phyloP scores from a whole-genome alignment of 2,329 filamentous ascomycete genomes.

The Xylaria hypoxylon region DNA sequence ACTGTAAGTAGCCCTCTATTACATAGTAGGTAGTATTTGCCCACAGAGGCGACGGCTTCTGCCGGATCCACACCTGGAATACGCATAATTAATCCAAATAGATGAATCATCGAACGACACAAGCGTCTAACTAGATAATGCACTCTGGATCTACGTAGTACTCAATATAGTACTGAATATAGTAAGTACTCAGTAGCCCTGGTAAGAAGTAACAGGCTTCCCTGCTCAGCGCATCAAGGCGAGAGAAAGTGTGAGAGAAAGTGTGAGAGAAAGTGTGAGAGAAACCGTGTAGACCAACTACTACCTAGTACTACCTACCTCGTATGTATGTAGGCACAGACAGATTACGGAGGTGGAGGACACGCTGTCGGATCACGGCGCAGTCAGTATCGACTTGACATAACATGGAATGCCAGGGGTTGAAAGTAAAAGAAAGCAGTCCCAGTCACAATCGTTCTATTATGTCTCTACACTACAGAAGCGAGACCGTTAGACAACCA shows the following conservation, averaged over 20 bases:
- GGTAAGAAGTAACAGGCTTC: no score
- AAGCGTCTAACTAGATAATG: neutral
- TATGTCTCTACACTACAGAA: slow-evolving; percentile 7
- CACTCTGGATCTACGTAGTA: no score
- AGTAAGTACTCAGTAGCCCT: slow-evolving; percentile 4
- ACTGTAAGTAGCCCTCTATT: no score
- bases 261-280: no score
- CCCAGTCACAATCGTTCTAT: neutral
- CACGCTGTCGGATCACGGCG: slow-evolving; percentile 20
- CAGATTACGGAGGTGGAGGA: slow-evolving; percentile 18
- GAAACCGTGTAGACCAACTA: no score
- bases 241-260: neutral
- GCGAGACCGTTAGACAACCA: slow-evolving; percentile 9
- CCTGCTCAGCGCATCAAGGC: neutral
- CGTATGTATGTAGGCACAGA: slow-evolving; percentile 1
- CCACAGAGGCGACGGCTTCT: neutral
- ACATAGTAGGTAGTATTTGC: slow-evolving; percentile 10
- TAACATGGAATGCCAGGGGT: slow-evolving; percentile 17
- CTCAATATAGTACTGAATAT: neutral
- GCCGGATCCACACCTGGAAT: neutral
- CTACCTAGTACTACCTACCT: no score
- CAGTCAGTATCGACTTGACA: slow-evolving; percentile 14
- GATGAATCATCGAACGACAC: neutral
- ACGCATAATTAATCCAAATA: slow-evolving; percentile 12
- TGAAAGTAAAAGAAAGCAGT: neutral